A percentile compares a stretch with the other conserved stretches of the same genome.
Evolutionary conservation across 306 rosid species (phyloP).

Genomic region (Sphenostylis stenocarpa): DNA sequence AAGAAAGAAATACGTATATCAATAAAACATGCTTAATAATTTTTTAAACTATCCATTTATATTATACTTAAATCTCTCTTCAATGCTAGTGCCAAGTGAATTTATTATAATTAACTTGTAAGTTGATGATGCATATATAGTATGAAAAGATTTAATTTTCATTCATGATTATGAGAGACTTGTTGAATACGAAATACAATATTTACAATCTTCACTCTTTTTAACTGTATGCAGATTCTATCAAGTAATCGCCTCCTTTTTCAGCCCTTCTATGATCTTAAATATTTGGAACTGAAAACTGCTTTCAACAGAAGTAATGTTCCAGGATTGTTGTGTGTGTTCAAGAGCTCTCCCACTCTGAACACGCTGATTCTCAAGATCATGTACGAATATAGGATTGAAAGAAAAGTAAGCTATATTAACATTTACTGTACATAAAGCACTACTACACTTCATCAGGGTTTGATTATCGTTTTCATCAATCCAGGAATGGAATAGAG

Average conservation of each 20-base stretch:
- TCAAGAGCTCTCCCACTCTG: conserved; percentile 60
- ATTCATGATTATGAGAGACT: too few relatives aligned
- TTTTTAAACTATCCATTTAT: too few relatives aligned
- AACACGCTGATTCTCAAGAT: conserved; percentile 59
- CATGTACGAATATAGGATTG: conserved; percentile 41
- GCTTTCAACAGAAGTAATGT: conserved; percentile 61
- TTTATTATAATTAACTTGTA: too few relatives aligned
- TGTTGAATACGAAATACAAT: background rate
- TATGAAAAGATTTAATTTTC: too few relatives aligned
- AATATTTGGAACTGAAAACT: conserved; percentile 59
- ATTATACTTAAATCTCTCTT: too few relatives aligned
- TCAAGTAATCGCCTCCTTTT: conserved; percentile 58
- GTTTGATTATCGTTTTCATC: background rate
- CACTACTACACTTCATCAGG: background rate
- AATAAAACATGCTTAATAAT: too few relatives aligned
- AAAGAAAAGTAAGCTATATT: conserved; percentile 59
- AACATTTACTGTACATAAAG: background rate
- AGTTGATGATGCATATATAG: too few relatives aligned
- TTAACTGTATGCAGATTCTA: conserved; percentile 65
- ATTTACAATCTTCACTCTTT: background rate
- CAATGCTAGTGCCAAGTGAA: too few relatives aligned
- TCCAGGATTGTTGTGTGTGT: conserved; percentile 61
- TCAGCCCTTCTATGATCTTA: conserved; percentile 62
- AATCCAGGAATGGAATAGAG: conserved; percentile 73
- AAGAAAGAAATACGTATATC: too few relatives aligned